phyloP scores from a whole-genome alignment of 2,329 filamentous ascomycete species.

The Alternaria atra region DNA sequence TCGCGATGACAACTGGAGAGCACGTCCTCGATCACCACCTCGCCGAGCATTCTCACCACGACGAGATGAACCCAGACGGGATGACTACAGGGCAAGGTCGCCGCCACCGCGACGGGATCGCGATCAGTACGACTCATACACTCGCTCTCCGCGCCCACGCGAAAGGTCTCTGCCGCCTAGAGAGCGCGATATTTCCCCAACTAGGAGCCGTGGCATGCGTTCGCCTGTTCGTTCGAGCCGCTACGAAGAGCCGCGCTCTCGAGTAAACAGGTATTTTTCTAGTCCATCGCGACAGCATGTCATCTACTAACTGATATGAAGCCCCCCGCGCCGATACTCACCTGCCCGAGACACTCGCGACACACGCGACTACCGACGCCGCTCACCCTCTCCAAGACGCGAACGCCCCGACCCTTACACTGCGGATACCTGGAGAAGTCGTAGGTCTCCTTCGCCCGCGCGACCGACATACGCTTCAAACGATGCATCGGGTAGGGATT shows the following conservation, averaged over 20 bases:
- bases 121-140: conserved; percentile 51
- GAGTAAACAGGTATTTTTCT: conserved; percentile 45
- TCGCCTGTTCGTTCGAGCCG: conserved; percentile 53
- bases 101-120: conserved; percentile 54
- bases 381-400: conserved; percentile 63
- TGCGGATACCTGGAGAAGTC: conserved; percentile 61
- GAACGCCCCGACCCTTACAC: conserved; percentile 59
- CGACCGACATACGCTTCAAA: conserved; percentile 53
- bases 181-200: conserved; percentile 58
- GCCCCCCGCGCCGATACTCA: conserved; percentile 54
- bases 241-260: conserved; percentile 58
- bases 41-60: conserved; percentile 53
- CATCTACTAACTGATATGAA: conserved; percentile 21
- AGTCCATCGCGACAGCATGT: background rate
- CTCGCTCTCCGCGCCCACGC: conserved; percentile 53
- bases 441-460: conserved; percentile 62
- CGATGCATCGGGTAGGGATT: conserved; percentile 63
- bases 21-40: conserved; percentile 60
- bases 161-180: conserved; percentile 57
- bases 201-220: conserved; percentile 56
- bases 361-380: conserved; percentile 60
- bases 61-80: conserved; percentile 41
- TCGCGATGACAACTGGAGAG: conserved; percentile 55
- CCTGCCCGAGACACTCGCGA: conserved; percentile 54
- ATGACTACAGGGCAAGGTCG: conserved; percentile 50